Evolutionary conservation across 768 basidiomycete genomes (phyloP).

Genomic region (Boletales sp.): DNA sequence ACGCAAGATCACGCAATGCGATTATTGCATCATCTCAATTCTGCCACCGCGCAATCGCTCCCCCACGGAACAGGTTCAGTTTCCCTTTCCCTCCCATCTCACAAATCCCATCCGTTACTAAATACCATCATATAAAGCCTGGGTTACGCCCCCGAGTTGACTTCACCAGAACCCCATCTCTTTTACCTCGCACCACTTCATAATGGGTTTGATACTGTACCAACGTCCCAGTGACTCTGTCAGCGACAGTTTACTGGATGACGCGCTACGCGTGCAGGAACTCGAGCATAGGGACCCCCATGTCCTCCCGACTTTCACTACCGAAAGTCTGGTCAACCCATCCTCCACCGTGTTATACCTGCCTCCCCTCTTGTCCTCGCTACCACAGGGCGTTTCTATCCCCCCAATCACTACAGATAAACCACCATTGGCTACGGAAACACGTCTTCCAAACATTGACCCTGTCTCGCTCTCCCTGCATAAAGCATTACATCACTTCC

Average conservation of each 20-base stretch:
- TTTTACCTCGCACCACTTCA: background rate
- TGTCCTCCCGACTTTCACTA: constrained; percentile 48
- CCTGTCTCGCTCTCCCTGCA: constrained; percentile 81
- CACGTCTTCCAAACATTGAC: constrained; percentile 83
- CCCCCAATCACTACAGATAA: constrained; percentile 23
- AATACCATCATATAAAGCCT: constrained; percentile 6
- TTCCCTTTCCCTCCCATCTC: background rate
- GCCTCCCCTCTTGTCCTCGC: constrained; percentile 78
- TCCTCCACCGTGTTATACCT: constrained; percentile 66
- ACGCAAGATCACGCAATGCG: constrained; percentile 34
- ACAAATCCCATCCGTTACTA: background rate
- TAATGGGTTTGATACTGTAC: constrained; percentile 19
- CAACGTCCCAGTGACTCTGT: background rate
- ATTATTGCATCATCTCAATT: constrained; percentile 16
- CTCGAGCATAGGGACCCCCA: constrained; percentile 47
- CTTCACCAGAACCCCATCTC: background rate
- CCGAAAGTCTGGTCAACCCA: constrained; percentile 33
- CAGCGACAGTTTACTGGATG: background rate
- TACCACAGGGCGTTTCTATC: constrained; percentile 45
- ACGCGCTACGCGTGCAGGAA: background rate
- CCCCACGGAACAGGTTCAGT: no score
- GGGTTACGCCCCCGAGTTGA: background rate
- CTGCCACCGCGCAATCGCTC: background rate
- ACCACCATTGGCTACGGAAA: constrained; percentile 58
- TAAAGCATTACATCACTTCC: constrained; percentile 77